These are phyloP conservation scores for Ceratocystis diversiconidia DNA, from an alignment of 2,329 filamentous ascomycete species.

Conservation along the genomic window DNA sequence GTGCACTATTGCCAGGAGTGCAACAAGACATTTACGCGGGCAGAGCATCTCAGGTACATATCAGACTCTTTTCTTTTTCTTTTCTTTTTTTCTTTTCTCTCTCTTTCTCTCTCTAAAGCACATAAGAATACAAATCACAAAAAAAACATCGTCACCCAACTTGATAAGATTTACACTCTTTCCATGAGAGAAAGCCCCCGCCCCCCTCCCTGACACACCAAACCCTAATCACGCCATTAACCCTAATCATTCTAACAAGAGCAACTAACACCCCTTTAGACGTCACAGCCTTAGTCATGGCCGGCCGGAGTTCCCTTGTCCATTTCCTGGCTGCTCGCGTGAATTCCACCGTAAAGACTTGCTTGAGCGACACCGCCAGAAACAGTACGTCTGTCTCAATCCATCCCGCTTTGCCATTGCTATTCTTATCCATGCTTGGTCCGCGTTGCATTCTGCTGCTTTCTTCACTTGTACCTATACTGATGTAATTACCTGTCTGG, in stretches of 20 bases:
- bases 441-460: background rate
- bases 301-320: constrained; percentile 38
- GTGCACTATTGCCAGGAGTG: constrained; percentile 38
- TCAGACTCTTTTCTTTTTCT: background rate
- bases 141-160: background rate
- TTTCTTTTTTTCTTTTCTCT: background rate
- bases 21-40: constrained; percentile 44
- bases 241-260: background rate
- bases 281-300: constrained; percentile 48
- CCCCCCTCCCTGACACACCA: background rate
- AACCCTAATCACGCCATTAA: background rate
- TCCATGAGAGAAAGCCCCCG: background rate
- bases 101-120: background rate
- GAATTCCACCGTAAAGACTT: constrained; percentile 46
- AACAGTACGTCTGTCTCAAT: constrained; percentile 24
- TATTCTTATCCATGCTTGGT: background rate
- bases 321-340: constrained; percentile 39
- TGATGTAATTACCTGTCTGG: background rate
- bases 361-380: constrained; percentile 39
- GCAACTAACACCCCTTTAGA: constrained; percentile 25
- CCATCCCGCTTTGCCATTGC: constrained; percentile 5
- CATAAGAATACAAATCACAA: background rate
- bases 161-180: background rate
- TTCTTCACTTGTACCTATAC: background rate
- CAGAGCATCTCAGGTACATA: constrained; percentile 45